Evolutionary conservation across 2,329 filamentous ascomycete species (phyloP).

Genomic region (Penicillium fuscoglaucum): DNA sequence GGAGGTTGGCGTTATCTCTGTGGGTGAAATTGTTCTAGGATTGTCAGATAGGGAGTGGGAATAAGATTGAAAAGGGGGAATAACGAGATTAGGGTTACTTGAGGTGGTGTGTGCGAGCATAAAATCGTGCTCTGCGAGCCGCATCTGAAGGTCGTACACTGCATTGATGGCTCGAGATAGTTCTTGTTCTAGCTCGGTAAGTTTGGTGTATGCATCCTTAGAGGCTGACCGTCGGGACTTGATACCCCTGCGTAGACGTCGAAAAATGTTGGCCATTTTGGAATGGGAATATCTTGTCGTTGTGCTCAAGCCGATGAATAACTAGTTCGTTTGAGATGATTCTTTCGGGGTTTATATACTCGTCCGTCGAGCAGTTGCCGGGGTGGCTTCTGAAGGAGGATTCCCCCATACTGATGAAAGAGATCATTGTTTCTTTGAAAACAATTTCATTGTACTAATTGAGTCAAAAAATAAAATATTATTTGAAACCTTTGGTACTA

Average conservation of each 20-base stretch:
- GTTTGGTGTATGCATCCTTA: too few relatives aligned
- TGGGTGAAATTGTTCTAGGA: neutral
- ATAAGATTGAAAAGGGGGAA: neutral
- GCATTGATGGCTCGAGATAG: conserved; percentile 10
- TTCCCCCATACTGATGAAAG: neutral
- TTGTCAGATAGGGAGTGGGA: neutral
- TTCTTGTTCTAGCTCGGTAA: conserved; percentile 1
- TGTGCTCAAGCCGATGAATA: neutral
- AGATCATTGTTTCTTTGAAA: neutral
- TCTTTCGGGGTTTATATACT: neutral
- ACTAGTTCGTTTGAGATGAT: neutral
- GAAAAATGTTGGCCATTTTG: neutral
- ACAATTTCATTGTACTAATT: neutral
- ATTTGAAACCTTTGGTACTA: neutral
- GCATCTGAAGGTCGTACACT: conserved; percentile 5
- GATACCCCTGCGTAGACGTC: neutral
- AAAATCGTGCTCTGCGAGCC: conserved; percentile 15
- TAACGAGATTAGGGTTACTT: neutral
- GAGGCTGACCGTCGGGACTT: neutral
- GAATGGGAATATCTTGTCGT: neutral
- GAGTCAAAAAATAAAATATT: neutral
- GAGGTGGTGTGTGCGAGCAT: conserved; percentile 16
- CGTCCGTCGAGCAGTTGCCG: neutral
- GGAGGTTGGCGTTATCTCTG: conserved; percentile 6
- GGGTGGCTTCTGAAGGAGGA: neutral